These are phyloP conservation scores for Globisporangium cystogenes DNA, from an alignment of 352 stramenopile species.

Conservation along the genomic window DNA sequence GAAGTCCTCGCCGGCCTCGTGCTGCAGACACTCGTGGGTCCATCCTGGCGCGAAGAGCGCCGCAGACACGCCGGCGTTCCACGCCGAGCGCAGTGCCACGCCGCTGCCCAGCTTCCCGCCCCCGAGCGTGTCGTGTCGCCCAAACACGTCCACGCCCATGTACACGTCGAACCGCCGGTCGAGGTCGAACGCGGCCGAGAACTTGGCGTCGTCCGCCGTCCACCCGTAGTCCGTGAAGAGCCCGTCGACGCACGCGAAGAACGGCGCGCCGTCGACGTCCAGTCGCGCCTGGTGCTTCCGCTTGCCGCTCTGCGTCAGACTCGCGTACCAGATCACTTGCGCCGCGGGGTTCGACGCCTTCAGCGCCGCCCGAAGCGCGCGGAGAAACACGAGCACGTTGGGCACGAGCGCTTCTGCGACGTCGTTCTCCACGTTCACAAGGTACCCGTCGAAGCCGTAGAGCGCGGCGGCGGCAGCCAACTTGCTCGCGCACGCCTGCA, in stretches of 20 bases:
- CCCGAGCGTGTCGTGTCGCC: slow-evolving; percentile 28
- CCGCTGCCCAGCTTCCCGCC: slow-evolving; percentile 28
- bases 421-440: slow-evolving; percentile 61
- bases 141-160: slow-evolving; percentile 55
- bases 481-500: slow-evolving; percentile 25
- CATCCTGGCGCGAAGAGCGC: slow-evolving; percentile 33
- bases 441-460: slow-evolving; percentile 50
- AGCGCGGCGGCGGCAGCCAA: slow-evolving; percentile 31
- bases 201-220: slow-evolving; percentile 33
- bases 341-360: slow-evolving; percentile 17
- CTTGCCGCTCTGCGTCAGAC: slow-evolving; percentile 26
- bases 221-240: slow-evolving; percentile 56
- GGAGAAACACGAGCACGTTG: slow-evolving; percentile 31
- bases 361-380: slow-evolving; percentile 19
- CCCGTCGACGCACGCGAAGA: slow-evolving; percentile 39
- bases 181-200: slow-evolving; percentile 31
- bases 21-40: slow-evolving; percentile 31
- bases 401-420: slow-evolving; percentile 18
- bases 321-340: slow-evolving; percentile 54
- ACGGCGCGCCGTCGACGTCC: slow-evolving; percentile 26
- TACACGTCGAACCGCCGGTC: slow-evolving; percentile 49
- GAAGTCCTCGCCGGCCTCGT: slow-evolving; percentile 23
- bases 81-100: slow-evolving; percentile 22
- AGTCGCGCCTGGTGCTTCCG: slow-evolving; percentile 30
- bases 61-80: slow-evolving; percentile 34